Evolutionary conservation across 768 basidiomycete genomes (phyloP), one percentile per base, ranked within the genome.

Genomic region (Leccinum subgranulosum): DNA sequence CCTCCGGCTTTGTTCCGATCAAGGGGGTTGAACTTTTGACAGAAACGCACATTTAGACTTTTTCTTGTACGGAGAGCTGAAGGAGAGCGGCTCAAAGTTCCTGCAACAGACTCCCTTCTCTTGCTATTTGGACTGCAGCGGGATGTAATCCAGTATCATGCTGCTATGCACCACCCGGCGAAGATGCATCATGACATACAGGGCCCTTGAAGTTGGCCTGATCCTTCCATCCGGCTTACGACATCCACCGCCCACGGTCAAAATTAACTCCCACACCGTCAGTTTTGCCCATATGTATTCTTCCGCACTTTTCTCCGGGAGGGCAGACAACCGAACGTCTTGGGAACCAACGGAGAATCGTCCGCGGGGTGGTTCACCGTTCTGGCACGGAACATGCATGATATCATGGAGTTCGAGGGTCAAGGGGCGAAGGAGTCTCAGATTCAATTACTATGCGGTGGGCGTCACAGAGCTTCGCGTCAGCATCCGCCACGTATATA

Each of bases 31-130:
- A 43, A 43, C 41, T 43, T 43, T 43, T 19, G 41, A 43, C 41
- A 43, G n/a, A 54, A 58, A 66, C 58, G 64, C 61, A 60, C 60
- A 57, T 57, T 65, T 57, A 62, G 56, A 59, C 60, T 65, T 66
- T 66, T 43, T 43, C 19, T 43, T 41, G 55, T 45, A 48, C 33
- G 39, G 43, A n/a, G 36, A 25, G 48, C n/a, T 28, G 41, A 29
- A 29, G 17, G 19, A 21, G 25, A 17, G 36, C 17, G 17, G 17
- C 36, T 17, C 7, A 3, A 25, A 25, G 23, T 36, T 34, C 34
- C 17, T n/a, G 19, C 11, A 19, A 19, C 41, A 39, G 17, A 41
- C n/a, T 39, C 33, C 14, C 39, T 41, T 41, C 39, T 41, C 9
- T 41, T n/a, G 39, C 7, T 41, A 41, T 41, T 41, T 43, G 41